These are phyloP conservation scores for Parachaetomium inaequale DNA, from an alignment of 495 filamentous ascomycete genomes.

Conservation along the genomic window DNA sequence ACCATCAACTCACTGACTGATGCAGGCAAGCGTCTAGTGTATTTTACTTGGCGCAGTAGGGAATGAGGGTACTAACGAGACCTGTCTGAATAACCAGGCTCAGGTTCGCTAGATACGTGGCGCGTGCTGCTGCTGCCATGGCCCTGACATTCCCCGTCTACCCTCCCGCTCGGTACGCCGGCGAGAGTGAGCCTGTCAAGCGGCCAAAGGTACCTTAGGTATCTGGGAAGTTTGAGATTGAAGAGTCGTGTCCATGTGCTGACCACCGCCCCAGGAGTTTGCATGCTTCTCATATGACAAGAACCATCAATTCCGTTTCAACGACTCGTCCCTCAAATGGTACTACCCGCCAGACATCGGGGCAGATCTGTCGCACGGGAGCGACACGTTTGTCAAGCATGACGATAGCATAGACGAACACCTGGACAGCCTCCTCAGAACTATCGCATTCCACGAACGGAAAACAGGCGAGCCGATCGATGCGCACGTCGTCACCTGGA, in stretches of 20 bases:
- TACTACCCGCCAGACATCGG: slow-evolving; percentile 78
- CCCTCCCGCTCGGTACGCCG: slow-evolving; percentile 57
- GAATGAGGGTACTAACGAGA: slow-evolving; percentile 11
- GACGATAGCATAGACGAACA: slow-evolving; percentile 83
- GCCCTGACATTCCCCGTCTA: slow-evolving; percentile 56
- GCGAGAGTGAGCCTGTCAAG: slow-evolving; percentile 58
- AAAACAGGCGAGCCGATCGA: slow-evolving; percentile 61
- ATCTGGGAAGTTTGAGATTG: too few species aligned
- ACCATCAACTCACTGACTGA: too few species aligned
- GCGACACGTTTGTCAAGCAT: slow-evolving; percentile 76
- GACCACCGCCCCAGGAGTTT: slow-evolving; percentile 77
- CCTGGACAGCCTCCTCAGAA: slow-evolving; percentile 74
- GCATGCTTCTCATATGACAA: slow-evolving; percentile 88
- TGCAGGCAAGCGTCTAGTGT: slow-evolving; percentile 12
- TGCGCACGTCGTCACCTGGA: slow-evolving; percentile 85
- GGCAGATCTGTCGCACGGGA: slow-evolving; percentile 71
- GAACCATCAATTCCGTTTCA: slow-evolving; percentile 68
- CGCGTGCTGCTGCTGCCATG: slow-evolving; percentile 19
- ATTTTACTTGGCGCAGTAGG: slow-evolving; percentile 1
- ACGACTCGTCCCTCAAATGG: slow-evolving; percentile 74
- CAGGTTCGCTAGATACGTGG: not conserved
- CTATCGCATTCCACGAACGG: slow-evolving; percentile 68
- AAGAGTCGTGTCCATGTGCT: too few species aligned
- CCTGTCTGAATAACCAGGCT: not conserved
- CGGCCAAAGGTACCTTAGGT: slow-evolving; percentile 71